phyloP scores from a whole-genome alignment of 768 basidiomycete species.

The Lactarius sp. region DNA sequence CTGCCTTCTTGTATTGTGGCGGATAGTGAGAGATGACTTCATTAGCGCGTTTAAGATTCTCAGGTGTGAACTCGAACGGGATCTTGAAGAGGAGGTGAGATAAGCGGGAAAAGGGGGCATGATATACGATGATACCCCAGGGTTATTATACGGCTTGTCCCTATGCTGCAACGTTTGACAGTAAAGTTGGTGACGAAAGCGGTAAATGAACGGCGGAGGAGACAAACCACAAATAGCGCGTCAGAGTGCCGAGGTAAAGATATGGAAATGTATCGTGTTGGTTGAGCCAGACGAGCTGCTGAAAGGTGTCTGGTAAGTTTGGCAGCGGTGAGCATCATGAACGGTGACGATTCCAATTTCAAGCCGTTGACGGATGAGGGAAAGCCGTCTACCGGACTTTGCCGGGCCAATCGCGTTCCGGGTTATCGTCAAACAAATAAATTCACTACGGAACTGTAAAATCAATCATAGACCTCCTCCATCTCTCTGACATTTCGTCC shows the following conservation, averaged over 20 bases:
- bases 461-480: constrained; percentile 62
- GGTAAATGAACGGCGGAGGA: constrained; percentile 10
- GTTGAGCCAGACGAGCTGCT: constrained; percentile 1
- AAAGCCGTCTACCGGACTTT: constrained; percentile 9
- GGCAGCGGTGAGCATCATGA: constrained; percentile 15
- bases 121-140: constrained; percentile 49
- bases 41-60: constrained; percentile 79
- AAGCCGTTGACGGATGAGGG: not conserved
- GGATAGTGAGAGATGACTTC: constrained; percentile 94
- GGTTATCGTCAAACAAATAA: not conserved
- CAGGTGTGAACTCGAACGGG: constrained; percentile 77
- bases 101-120: not conserved
- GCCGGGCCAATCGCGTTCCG: constrained; percentile 23
- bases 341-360: not conserved
- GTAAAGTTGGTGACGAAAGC: constrained; percentile 22
- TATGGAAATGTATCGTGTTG: constrained; percentile 33
- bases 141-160: constrained; percentile 92
- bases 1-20: constrained; percentile 97
- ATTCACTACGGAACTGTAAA: not conserved
- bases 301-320: constrained; percentile 17
- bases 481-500: constrained; percentile 62
- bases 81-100: constrained; percentile 48
- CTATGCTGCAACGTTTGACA: constrained; percentile 64
- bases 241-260: constrained; percentile 58
- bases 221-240: constrained; percentile 80